These are phyloP conservation scores for Trapa incisa DNA, from an alignment of 345 rosid species.

Conservation along the genomic window DNA sequence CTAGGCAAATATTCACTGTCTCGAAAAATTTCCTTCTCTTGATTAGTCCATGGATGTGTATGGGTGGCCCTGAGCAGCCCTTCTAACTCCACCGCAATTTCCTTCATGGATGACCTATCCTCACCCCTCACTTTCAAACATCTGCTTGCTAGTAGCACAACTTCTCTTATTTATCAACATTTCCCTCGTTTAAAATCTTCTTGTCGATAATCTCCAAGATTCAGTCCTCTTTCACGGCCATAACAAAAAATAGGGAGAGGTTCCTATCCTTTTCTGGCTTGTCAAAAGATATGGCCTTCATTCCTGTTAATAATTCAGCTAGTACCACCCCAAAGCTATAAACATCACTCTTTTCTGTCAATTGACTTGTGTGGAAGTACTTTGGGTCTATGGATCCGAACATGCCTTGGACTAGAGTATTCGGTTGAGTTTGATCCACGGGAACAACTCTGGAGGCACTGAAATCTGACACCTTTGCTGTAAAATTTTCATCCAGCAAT, in stretches of 20 bases:
- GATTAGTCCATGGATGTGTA: not conserved
- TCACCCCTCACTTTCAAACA: constrained; percentile 24
- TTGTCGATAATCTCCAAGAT: constrained; percentile 16
- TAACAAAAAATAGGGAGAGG: constrained; percentile 19
- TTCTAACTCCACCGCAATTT: constrained; percentile 19
- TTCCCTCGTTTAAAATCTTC: constrained; percentile 1
- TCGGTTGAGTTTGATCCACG: constrained; percentile 27
- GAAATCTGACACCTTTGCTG: constrained; percentile 37
- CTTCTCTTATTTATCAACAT: constrained; percentile 11
- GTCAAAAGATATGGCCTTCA: constrained; percentile 12
- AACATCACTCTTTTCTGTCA: constrained; percentile 34
- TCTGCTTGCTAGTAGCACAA: constrained; percentile 13
- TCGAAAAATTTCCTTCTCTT: not conserved
- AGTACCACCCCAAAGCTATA: constrained; percentile 36
- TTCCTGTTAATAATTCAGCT: constrained; percentile 29
- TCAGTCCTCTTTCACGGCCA: constrained; percentile 14
- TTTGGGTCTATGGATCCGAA: constrained; percentile 39
- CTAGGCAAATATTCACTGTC: not conserved
- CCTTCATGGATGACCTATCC: constrained; percentile 28
- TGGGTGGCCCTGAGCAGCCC: not conserved
- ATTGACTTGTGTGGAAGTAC: constrained; percentile 19
- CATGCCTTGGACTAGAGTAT: constrained; percentile 37
- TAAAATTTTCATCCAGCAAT: constrained; percentile 23
- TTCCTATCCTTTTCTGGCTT: constrained; percentile 20
- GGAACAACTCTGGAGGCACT: constrained; percentile 34